Evolutionary conservation across 164 flowering plant species (phyloP).

Genomic region (Chimonanthus praecox): DNA sequence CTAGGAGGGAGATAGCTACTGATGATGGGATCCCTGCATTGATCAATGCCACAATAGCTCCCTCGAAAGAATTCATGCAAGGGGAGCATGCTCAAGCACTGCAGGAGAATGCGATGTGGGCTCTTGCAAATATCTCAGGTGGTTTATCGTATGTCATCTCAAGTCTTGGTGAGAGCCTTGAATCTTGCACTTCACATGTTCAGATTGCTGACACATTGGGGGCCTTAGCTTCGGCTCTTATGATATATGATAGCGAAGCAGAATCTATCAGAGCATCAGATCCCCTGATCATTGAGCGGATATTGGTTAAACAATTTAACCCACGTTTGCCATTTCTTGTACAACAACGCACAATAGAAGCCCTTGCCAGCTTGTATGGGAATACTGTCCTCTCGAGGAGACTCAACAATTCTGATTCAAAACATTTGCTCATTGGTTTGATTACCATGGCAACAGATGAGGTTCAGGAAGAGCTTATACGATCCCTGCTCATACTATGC

Average conservation of each 20-base stretch:
- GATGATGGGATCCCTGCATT: constrained; percentile 84
- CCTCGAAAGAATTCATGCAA: constrained; percentile 99
- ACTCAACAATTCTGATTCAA: constrained; percentile 79
- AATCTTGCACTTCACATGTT: constrained; percentile 84
- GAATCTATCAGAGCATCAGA: constrained; percentile 79
- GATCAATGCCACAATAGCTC: constrained; percentile 99
- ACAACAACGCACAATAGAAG: constrained; percentile 96
- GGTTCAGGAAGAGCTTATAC: constrained; percentile 81
- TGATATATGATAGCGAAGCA: constrained; percentile 91
- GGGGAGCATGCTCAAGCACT: constrained; percentile 96
- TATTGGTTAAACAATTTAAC: constrained; percentile 70
- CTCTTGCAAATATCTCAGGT: constrained; percentile 97
- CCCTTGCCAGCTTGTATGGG: constrained; percentile 95
- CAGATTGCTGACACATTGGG: constrained; percentile 95
- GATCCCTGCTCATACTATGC: constrained; percentile 74
- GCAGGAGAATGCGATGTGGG: constrained; percentile 99
- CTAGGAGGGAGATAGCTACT: constrained; percentile 74
- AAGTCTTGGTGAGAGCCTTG: constrained; percentile 98
- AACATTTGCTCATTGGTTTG: constrained; percentile 86
- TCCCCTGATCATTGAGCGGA: constrained; percentile 72
- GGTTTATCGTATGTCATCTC: constrained; percentile 93
- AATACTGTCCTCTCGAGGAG: constrained; percentile 59
- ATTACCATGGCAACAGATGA: constrained; percentile 93
- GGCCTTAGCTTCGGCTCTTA: constrained; percentile 98
- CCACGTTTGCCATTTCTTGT: constrained; percentile 73